Conservation (phyloP, 2,329 filamentous ascomycete species). For the Pseudogymnoascus sp. region DNA sequence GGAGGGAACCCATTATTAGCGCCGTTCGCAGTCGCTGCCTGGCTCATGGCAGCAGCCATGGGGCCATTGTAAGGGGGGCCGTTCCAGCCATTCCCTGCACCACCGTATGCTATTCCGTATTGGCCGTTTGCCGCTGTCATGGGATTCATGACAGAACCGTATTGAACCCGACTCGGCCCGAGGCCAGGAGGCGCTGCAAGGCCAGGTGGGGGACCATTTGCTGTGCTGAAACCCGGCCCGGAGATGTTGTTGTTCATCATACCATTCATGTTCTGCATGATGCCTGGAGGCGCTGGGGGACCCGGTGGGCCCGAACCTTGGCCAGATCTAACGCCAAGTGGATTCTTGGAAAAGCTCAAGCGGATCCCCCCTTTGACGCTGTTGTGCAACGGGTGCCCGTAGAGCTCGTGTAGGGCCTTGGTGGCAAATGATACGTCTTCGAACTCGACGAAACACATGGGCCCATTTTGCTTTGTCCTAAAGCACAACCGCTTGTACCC, state of each 20-base stretch:
- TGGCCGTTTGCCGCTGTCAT: slow-evolving; percentile 20
- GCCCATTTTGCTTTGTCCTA: slow-evolving; percentile 87
- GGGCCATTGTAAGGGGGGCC: slow-evolving; percentile 22
- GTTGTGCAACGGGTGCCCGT: slow-evolving; percentile 80
- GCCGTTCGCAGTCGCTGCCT: slow-evolving; percentile 24
- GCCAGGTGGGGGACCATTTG: slow-evolving; percentile 69
- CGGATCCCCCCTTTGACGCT: slow-evolving; percentile 92
- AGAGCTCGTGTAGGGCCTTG: slow-evolving; percentile 81
- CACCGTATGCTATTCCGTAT: slow-evolving; percentile 14
- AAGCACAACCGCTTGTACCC: slow-evolving; percentile 95
- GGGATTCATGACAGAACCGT: slow-evolving; percentile 20
- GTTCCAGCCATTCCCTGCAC: slow-evolving; percentile 24
- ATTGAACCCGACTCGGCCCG: slow-evolving; percentile 23
- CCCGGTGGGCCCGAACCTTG: slow-evolving; percentile 41
- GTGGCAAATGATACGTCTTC: slow-evolving; percentile 89
- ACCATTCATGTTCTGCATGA: slow-evolving; percentile 51
- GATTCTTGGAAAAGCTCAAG: slow-evolving; percentile 95
- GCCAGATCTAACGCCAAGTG: slow-evolving; percentile 78
- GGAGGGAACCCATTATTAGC: slow-evolving; percentile 26
- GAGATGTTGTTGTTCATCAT: slow-evolving; percentile 39
- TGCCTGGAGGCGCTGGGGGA: slow-evolving; percentile 35
- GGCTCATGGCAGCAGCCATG: slow-evolving; percentile 23
- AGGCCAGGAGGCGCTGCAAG: slow-evolving; percentile 69
- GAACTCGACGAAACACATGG: slow-evolving; percentile 99
- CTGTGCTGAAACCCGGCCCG: slow-evolving; percentile 30